Conservation (phyloP, 495 filamentous ascomycete species). For the Talaromyces proteolyticus region DNA sequence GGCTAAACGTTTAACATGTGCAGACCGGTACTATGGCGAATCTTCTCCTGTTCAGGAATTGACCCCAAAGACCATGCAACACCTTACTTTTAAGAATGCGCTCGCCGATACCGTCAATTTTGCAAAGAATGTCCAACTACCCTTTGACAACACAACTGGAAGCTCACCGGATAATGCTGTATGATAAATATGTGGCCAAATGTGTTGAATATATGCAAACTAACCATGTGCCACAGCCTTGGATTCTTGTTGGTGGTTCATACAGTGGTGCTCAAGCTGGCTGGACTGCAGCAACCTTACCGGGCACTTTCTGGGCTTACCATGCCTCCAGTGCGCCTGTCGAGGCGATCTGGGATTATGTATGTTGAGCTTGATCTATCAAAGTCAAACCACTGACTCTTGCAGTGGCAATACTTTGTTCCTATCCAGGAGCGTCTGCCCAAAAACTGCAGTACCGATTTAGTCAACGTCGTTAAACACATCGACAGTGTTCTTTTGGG, state of each 20-base stretch:
- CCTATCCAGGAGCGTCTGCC: constrained; percentile 59
- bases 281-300: constrained; percentile 53
- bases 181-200: not conserved
- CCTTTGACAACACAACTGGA: constrained; percentile 48
- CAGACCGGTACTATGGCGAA: constrained; percentile 56
- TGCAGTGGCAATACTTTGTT: constrained; percentile 56
- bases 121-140: constrained; percentile 49
- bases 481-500: constrained; percentile 42
- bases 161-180: constrained; percentile 49
- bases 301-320: constrained; percentile 65
- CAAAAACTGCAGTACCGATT: constrained; percentile 56
- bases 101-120: constrained; percentile 59
- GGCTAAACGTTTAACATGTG: not conserved
- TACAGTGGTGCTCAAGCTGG: constrained; percentile 60
- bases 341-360: constrained; percentile 54
- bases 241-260: constrained; percentile 58
- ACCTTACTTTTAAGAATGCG: constrained; percentile 57
- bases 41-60: constrained; percentile 53
- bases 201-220: not conserved
- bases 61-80: constrained; percentile 50
- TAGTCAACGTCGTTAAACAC: constrained; percentile 49
- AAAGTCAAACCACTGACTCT: not conserved
- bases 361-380: constrained; percentile 7
- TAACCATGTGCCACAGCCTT: constrained; percentile 36
- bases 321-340: constrained; percentile 59